Evolutionary conservation across 2,329 filamentous ascomycete genomes (phyloP), one percentile per base, ranked within the genome.

Genomic region (Fusarium tanahbumbuense): DNA sequence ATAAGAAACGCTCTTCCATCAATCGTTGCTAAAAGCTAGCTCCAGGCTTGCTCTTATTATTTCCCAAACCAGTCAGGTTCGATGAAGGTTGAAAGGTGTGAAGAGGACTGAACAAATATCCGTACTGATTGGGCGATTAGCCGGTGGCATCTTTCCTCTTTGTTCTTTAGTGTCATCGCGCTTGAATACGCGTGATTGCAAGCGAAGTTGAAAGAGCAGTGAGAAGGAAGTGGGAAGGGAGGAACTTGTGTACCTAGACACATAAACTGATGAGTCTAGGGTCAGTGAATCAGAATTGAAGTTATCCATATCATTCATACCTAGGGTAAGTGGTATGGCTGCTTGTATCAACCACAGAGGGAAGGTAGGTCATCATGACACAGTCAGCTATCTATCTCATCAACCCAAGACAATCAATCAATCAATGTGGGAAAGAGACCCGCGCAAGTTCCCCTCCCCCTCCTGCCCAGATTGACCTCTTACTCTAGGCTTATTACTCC

Each of bases 361-460:
- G 18, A 37, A 37, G 10, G 18, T 16, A n/a, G 23, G 23, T 42
- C 49, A 41, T 50, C 6, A 52, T 52, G 32, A 30, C 20, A 25
- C 49, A 42, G 37, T 42, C 49, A 30, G 22, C 34, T 27, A 45
- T 20, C 30, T 44, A 45, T 20, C 30, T 44, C 9, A 37, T 48
- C 27, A 34, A 34, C 44, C 45, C 60, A 34, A 63, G 60, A 32
- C 57, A 22, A 22, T 22, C 22, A 64, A 20, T 32, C 27, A 37
- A 41, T 52, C 27, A 37, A 41, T 52, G 12, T 16, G 32, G 27
- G 20, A 52, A 41, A 46, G 41, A 57, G 45, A 46, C 52, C 57
- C 37, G 44, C 20, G 37, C 50, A 46, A 32, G 56, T 64, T 50
- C 60, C 60, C 44, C 41, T 64, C 54, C 52, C 60, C 50, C 59